Evolutionary conservation across 2,329 filamentous ascomycete genomes (phyloP).

Genomic region (Fusarium virguliforme): DNA sequence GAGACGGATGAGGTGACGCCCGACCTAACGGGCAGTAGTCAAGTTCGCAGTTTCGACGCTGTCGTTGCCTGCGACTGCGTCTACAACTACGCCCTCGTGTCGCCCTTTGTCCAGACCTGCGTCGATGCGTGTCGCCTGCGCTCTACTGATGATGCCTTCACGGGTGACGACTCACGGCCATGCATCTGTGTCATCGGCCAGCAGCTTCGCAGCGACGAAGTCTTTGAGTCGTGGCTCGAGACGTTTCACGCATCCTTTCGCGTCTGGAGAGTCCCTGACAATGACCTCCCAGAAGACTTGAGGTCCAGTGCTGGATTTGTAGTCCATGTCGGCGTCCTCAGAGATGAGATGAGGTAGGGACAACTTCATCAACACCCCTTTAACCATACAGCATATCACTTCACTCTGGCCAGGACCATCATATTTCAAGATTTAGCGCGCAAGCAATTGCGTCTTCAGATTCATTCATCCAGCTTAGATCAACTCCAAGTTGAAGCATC

Average conservation of each 20-base stretch:
- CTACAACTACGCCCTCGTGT: constrained; percentile 90
- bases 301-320: constrained; percentile 81
- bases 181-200: constrained; percentile 88
- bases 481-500: constrained; percentile 34
- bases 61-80: constrained; percentile 94
- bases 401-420: background rate
- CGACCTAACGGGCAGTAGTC: constrained; percentile 57
- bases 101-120: constrained; percentile 87
- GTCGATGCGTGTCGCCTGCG: constrained; percentile 79
- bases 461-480: constrained; percentile 25
- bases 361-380: background rate
- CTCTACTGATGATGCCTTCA: constrained; percentile 27
- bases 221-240: constrained; percentile 86
- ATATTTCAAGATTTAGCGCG: constrained; percentile 7
- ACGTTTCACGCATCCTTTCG: constrained; percentile 78
- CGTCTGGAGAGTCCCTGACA: constrained; percentile 83
- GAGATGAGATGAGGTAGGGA: constrained; percentile 42
- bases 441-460: constrained; percentile 21
- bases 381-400: background rate
- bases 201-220: constrained; percentile 87
- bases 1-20: constrained; percentile 74
- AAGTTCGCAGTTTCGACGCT: constrained; percentile 73
- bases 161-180: constrained; percentile 56
- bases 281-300: constrained; percentile 72
- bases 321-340: constrained; percentile 82